Base-by-base conservation (phyloP, 805 yeast species). In the Kluyveromyces lactis region DNA sequence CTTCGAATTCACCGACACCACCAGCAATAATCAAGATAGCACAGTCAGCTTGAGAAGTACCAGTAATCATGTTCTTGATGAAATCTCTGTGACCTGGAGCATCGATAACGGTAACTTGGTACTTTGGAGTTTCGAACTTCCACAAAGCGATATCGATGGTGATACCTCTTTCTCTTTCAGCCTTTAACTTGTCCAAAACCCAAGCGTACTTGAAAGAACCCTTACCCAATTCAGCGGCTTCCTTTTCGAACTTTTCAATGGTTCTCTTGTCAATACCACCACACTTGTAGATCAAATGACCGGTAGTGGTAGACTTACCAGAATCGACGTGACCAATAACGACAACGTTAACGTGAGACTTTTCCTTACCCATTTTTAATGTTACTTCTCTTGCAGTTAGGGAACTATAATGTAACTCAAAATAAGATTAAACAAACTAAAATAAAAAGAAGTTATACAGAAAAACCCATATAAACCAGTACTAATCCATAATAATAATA, bases 291-390 rank as follows among this genome's bases (percentile, higher is more conserved):
- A 89, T 87, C 75, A 89, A 84, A 82, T 89, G 97, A 75, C 97
- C 97, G 71, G 97, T 89, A 74, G 97, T 90, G 68, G 97, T 89
- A 54, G 97, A 90, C 78, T 85, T 84, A 76, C 90, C 90, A 64
- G 97, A 89, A 77, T 90, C 97, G 97, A 92, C 97, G 95, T 90
- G 97, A 75, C 97, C 98, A 73, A 90, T 90, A 70, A 92, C 97
- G 73, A 92, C 98, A 77, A 90, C 95, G 95, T 90, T 90, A 79
- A 90, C 85, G 85, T 90, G 97, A 74, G 77, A 66, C 83, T 90
- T 89, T 67, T 80, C 95, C 75, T 86, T 86, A 81, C 95, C 95
- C 95, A 59, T 56, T 52, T 66, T 50, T 63, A 42, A 38, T 51
- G 52, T 46, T 50, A 27, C 30, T 31, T 38, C 33, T 18, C 13